Percentiles rank a stretch among this genome's conserved stretches.
These are phyloP conservation scores for Kodamaea lidongshanica DNA, from an alignment of 805 yeast genomes.

Conservation along the genomic window DNA sequence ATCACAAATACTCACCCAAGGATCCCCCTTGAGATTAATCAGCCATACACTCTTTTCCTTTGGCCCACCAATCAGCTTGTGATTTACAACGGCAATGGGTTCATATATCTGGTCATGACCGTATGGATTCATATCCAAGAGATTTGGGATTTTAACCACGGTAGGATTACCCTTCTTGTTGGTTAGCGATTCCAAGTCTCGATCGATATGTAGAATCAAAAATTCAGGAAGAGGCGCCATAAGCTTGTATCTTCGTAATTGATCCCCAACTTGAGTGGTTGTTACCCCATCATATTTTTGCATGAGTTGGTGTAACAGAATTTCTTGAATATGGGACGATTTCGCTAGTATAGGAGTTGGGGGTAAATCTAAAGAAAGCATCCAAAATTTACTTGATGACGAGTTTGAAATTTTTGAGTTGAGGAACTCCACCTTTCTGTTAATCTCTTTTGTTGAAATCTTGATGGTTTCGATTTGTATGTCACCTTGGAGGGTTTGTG, in stretches of 20 bases:
- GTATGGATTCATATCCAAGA: slow-evolving; percentile 32
- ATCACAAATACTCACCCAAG: slow-evolving; percentile 60
- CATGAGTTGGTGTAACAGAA: slow-evolving; percentile 40
- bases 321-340: slow-evolving; percentile 47
- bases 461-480: slow-evolving; percentile 25
- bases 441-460: slow-evolving; percentile 10
- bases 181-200: slow-evolving; percentile 24
- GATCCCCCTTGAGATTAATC: slow-evolving; percentile 30
- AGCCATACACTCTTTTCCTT: slow-evolving; percentile 44
- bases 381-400: slow-evolving; percentile 36
- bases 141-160: slow-evolving; percentile 52
- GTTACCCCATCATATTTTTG: slow-evolving; percentile 30
- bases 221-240: slow-evolving; percentile 43
- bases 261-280: slow-evolving; percentile 25
- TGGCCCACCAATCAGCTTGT: slow-evolving; percentile 11
- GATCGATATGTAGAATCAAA: slow-evolving; percentile 51
- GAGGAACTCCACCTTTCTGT: slow-evolving; percentile 20
- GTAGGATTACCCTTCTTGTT: slow-evolving; percentile 35
- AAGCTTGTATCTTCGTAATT: slow-evolving; percentile 34
- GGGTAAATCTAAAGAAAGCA: slow-evolving; percentile 57
- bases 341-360: slow-evolving; percentile 42
- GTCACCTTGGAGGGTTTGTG: slow-evolving; percentile 48
- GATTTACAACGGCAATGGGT: slow-evolving; percentile 17
- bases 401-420: slow-evolving; percentile 5
- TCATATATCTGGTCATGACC: slow-evolving; percentile 30